A percentile compares a stretch with the other conserved stretches of the same genome.
Evolutionary conservation across 345 rosid genomes (phyloP).

Genomic region (Cardamine resedifolia): DNA sequence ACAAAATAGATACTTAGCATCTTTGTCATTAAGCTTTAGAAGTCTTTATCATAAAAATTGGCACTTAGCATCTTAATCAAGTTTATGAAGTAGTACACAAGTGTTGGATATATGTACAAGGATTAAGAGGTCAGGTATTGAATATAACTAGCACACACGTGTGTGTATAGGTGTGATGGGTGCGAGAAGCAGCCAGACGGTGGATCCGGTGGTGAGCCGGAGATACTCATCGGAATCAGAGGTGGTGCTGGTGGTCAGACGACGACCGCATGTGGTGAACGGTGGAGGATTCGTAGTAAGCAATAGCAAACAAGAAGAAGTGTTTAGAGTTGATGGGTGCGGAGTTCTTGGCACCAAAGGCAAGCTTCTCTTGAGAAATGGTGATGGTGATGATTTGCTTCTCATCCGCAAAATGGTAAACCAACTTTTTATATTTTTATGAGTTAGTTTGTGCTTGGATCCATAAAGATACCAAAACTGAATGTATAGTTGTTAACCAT

Average conservation of each 20-base stretch:
- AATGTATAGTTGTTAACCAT: background rate
- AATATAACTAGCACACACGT: constrained; percentile 1
- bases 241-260: constrained; percentile 57
- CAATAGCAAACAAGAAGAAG: constrained; percentile 53
- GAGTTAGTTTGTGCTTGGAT: background rate
- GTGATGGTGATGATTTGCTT: constrained; percentile 55
- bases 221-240: constrained; percentile 54
- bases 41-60: constrained; percentile 3
- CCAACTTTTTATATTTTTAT: background rate
- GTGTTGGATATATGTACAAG: constrained; percentile 5
- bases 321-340: constrained; percentile 84
- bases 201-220: constrained; percentile 50
- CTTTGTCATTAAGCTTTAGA: constrained; percentile 16
- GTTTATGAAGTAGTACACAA: constrained; percentile 3
- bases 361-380: constrained; percentile 51
- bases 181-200: constrained; percentile 25
- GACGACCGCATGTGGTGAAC: constrained; percentile 58
- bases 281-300: constrained; percentile 92
- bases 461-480: background rate
- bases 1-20: constrained; percentile 22
- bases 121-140: constrained; percentile 16
- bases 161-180: constrained; percentile 25
- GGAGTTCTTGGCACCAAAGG: constrained; percentile 64
- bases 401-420: constrained; percentile 78
- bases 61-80: constrained; percentile 15